Base-by-base conservation (phyloP, 2,329 filamentous ascomycete genomes). In the Colletotrichum tanaceti region DNA sequence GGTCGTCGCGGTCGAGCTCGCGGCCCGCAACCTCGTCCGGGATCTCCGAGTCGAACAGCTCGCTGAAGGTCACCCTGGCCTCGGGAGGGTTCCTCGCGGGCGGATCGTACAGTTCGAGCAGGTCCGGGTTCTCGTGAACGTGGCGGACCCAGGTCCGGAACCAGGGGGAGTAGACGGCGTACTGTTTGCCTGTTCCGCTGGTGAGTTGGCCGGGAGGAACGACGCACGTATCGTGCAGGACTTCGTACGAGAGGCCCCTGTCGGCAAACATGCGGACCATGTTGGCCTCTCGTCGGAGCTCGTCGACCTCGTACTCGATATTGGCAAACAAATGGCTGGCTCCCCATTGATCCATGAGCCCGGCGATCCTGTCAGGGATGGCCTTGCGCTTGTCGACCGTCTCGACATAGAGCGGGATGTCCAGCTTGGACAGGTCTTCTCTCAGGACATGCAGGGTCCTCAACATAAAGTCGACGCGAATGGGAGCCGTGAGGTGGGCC, bases 241-340 rank as follows among this genome's bases (percentile, higher is more conserved):
- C 86, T n/a, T 90, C 85, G 72, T 97, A 89, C 1, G 86, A 84
- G 54, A 95, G 87, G 0, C 87, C 90, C 14, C 86, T 86, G 18
- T 89, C 84, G 1, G 90, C 79, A 68, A 91, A 87, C 47, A 84
- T 77, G 35, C 82, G 85, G 1, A 93, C 85, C 74, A 97, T 79
- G 35, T 82, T 83, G 1, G 89, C 88, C 74, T 98, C 94, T 6
- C 94, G 85, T 50, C 94, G 84, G 66, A 97, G 79, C 79, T 97
- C 94, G 75, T 98, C 94, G 0, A 97, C 93, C 77, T 97, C 94
- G 74, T 97, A 97, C 77, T 97, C 94, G 65, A 94, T 88, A 75
- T 97, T 97, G 55, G 91, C 89, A 74, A 89, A 97, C 2, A 97
- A 72, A 74, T 96, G 91, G 57, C 85, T 90, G 0, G 88, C 91